Evolutionary conservation across 441 rosid genomes (phyloP), one percentile per base, ranked within the genome.

Genomic region (Capsella rubella): DNA sequence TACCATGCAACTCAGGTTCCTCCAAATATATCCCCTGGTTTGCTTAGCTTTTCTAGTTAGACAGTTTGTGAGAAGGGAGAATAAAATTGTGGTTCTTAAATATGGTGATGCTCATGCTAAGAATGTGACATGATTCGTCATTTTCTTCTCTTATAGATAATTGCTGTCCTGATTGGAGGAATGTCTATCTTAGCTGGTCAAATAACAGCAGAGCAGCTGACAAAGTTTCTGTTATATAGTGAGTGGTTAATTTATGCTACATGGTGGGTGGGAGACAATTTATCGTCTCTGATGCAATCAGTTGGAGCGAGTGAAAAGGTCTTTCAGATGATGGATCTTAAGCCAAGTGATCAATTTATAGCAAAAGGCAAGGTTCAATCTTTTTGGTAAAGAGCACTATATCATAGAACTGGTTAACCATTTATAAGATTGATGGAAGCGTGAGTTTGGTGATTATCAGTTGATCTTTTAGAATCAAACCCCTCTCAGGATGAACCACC

Each of bases 281-380:
- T 95, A 78, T 92, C 96, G 21, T 83, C 88, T 54, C 72, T 95
- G 80, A 92, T 95, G 97, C 99, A 95, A 80, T 92, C 99, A 69
- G 87, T 92, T 75, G 99, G 99, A 71, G 99, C 99, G 40, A 95
- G 97, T 68, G 99, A 92, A 84, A 95, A 92, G 80, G 99, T 95
- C 75, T 95, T 95, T 85, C 95, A 90, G 63, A 79, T 95, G 87
- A 95, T 95, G 97, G 97, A 95, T 86, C 92, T 95, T 80, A 73
- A 79, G 79, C 91, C 90, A 45, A 90, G 97, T 81, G 85, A 82
- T 49, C 99, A 90, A 64, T 90, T 95, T 76, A 66, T 64, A 64
- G 80, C 94, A 46, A 78, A 90, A 89, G 99, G 99, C 81, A 84
- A 88, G 87, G 54, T 72, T 73, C 67, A 64, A 1, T 9, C 60